Evolutionary conservation across 2,329 filamentous ascomycete genomes (phyloP).

Genomic region (Aspergillus novoparasiticus): DNA sequence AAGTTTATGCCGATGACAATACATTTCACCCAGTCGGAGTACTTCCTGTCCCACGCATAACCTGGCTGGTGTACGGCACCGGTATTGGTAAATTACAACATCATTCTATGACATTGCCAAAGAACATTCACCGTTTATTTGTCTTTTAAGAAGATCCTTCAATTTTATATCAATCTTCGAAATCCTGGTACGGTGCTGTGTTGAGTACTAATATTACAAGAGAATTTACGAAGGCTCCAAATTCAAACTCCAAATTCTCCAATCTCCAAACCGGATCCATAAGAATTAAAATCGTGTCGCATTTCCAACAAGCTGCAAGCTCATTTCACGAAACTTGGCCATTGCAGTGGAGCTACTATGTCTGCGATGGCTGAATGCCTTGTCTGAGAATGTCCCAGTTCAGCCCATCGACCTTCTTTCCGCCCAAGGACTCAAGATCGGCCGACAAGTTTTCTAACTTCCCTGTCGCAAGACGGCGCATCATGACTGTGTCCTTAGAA

Average conservation of each 20-base stretch:
- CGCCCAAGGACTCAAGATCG: slow-evolving; percentile 42
- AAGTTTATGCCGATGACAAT: slow-evolving; percentile 19
- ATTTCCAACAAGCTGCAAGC: slow-evolving; percentile 1
- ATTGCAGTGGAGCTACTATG: slow-evolving; percentile 13
- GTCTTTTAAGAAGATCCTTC: neutral
- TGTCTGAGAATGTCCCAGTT: slow-evolving; percentile 54
- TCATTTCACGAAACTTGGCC: neutral
- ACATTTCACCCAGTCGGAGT: slow-evolving; percentile 15
- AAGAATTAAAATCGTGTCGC: slow-evolving; percentile 12
- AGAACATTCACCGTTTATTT: neutral
- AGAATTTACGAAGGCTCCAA: slow-evolving; percentile 16
- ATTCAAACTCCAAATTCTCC: slow-evolving; percentile 24
- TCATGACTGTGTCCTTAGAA: slow-evolving; percentile 72
- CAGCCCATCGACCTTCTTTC: slow-evolving; percentile 52
- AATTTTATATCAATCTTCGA: neutral
- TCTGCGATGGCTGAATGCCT: slow-evolving; percentile 34
- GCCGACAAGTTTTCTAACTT: slow-evolving; percentile 41
- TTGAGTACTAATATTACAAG: neutral
- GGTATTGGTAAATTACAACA: slow-evolving; percentile 2
- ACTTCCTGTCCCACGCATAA: neutral
- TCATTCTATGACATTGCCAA: neutral
- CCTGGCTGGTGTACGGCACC: neutral
- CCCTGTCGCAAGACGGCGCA: slow-evolving; percentile 71
- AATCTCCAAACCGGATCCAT: slow-evolving; percentile 20
- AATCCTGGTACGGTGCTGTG: neutral